A percentile compares a stretch with the other conserved stretches of the same genome.
Evolutionary conservation across 2,329 filamentous ascomycete species (phyloP).

Genomic region (Graphilbum fragrans): DNA sequence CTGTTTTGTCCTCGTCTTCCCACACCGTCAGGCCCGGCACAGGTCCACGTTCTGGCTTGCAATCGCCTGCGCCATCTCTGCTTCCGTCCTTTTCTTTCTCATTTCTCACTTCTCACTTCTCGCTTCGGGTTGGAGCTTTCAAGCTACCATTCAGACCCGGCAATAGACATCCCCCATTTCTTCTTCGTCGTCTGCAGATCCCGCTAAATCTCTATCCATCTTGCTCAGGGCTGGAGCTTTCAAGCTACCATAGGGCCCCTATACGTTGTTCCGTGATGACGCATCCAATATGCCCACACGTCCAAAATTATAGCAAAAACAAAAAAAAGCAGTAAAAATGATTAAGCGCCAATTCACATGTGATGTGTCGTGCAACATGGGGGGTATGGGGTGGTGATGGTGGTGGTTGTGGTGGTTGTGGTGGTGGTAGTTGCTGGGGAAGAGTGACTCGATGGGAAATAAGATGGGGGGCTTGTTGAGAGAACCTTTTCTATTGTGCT

Average conservation of each 20-base stretch:
- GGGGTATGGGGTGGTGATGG: not conserved
- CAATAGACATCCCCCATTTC: constrained; percentile 10
- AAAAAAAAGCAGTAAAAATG: constrained; percentile 14
- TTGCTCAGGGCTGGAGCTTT: constrained; percentile 48
- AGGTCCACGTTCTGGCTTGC: too few species aligned
- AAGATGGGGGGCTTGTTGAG: too few species aligned
- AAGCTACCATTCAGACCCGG: constrained; percentile 36
- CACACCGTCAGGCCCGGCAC: too few species aligned
- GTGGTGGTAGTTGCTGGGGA: too few species aligned
- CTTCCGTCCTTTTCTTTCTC: not conserved
- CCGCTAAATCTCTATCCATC: constrained; percentile 7
- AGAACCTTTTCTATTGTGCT: too few species aligned
- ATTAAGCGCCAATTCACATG: constrained; percentile 18
- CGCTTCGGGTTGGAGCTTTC: constrained; percentile 32
- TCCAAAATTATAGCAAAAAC: constrained; percentile 4
- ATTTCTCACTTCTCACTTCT: not conserved
- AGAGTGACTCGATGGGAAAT: too few species aligned
- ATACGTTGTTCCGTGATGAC: constrained; percentile 12
- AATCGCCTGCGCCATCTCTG: too few species aligned
- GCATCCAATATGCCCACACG: constrained; percentile 11
- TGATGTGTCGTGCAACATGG: constrained; percentile 18
- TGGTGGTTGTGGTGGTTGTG: not conserved
- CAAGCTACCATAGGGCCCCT: constrained; percentile 49
- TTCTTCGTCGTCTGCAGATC: constrained; percentile 12
- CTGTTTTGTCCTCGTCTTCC: too few species aligned